Evolutionary conservation across 2,329 filamentous ascomycete species (phyloP), one percentile per base, ranked within the genome.

Genomic region (Trichoderma hamatum): DNA sequence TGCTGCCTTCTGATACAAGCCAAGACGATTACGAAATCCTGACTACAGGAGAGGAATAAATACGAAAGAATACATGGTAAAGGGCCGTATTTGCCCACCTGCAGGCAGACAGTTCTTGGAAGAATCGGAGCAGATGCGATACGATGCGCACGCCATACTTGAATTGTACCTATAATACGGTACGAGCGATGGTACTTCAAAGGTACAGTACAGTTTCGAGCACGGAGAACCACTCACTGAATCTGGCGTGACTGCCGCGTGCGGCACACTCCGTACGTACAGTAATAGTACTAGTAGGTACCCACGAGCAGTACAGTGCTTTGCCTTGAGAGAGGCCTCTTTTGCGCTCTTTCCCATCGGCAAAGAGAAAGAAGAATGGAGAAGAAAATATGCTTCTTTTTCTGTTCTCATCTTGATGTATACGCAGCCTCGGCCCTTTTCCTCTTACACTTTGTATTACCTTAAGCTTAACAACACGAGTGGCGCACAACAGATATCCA

Each of bases 131-230:
- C 34, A 13, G 52, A 24, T 36, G 32, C 32, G 52, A 66, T 49
- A 54, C 28, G 36, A 66, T 58, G 49, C 52, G 52, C 63, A 63
- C 63, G 63, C 51, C 63, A 58, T 58, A 28, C 34, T 43, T 10
- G 14, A n/a, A 36, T 21, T n/a, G 52, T 11, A n/a, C n/a, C n/a
- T n/a, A n/a, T n/a, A 7, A 64, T 54, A 14, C 24, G 14, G 60
- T 32, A 30, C 36, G 14, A 36, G 28, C 39, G 19, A 10, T n/a
- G 39, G 39, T 9, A 43, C 39, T 43, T n/a, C n/a, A n/a, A n/a
- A 6, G 39, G 39, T 43, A 9, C 39, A n/a, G 28, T n/a, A n/a
- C n/a, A n/a, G 56, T 49, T n/a, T 32, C 43, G n/a, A 46, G 43
- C n/a, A 21, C 19, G 5, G 43, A 30, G 24, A 21, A 19, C 49